Base-by-base conservation (phyloP, 2,329 filamentous ascomycete genomes). In the Celoporthe dispersa region DNA sequence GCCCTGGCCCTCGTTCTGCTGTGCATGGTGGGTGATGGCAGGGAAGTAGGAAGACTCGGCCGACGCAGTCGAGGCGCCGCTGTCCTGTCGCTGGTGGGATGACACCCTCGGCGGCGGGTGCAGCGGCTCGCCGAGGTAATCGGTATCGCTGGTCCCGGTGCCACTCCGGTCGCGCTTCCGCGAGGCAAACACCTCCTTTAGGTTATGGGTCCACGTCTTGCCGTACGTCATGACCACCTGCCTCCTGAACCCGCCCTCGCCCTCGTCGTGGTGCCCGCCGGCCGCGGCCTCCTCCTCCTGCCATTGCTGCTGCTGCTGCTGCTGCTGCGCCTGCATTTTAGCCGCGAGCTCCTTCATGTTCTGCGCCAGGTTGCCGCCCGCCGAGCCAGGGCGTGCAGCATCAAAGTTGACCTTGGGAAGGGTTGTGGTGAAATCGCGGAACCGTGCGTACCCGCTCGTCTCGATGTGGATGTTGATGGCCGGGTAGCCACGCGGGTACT, bases 161-260 rank as follows among this genome's bases (percentile, higher is more conserved):
- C 60, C 62, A 2, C 57, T 71, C 4, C 79, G 78, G 19, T 76
- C 76, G 3, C 75, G 78, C 9, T 77, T 76, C 19, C 82, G 82
- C 22, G 64, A 39, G 9, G 41, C 53, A 57, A 86, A 81, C 31
- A 82, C 84, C 16, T 84, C 79, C 41, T 81, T 81, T 69, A 87
- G 74, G 62, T 83, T 85, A 0, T 82, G 79, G 1, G 81, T 79
- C 79, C 84, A 85, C 53, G 83, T 86, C 67, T 84, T 84, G 2
- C 81, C 79, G 75, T 89, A 89, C 0, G 80, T 78, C 88, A 91
- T 91, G 67, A 82, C 79, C n/a, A 90, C 81, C 69, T 88, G 83
- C 62, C 88, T 83, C 60, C 82, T 79, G 71, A 91, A 88, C 0
- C 82, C 79, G 19, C 76, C 73, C 16, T 78, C 77, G 22, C 33